Evolutionary conservation across 768 basidiomycete species (phyloP), one percentile per base, ranked within the genome.

Genomic region (Hortiboletus flavorubellus): DNA sequence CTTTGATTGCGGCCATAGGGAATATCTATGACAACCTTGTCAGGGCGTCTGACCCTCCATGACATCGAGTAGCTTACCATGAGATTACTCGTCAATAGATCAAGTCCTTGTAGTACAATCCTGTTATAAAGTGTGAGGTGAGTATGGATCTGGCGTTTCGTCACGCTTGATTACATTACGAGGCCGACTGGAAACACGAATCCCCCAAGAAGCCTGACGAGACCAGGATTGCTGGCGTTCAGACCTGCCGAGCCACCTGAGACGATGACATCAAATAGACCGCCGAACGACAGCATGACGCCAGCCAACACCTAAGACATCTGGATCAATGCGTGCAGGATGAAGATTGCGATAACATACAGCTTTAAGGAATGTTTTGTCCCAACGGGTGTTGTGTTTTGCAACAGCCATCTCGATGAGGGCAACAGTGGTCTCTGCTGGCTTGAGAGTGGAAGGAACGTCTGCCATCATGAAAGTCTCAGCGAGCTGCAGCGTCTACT

Each of bases 101-200:
- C 87, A 42, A 83, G 75, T 2, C 84, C 84, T 70, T 87, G 84
- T 14, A 89, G 72, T 14, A 86, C 78, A 56, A 90, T 87, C 87
- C 87, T 89, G 58, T 26, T 26, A 26, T 26, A 37, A 35, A 12
- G 2, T 18, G 14, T 9, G 21, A 31, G 12, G 29, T 63, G 29
- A 60, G 47, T 23, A 33, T 35, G 12, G 7, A 14, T 11, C n/a
- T 10, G 10, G 43, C 26, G 4, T 37, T 38, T 16, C 6, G 5
- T 7, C 7, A 8, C 1, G 7, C 12, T n/a, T 12, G 56, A 76
- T 56, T 61, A 89, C 87, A 89, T 89, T 51, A 86, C 83, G 74
- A 89, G 80, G 64, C 87, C 87, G 2, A 86, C 84, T 10, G 87
- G 87, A 67, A 89, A 89, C 26, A 89, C 83, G 45, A 87, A 80